A percentile compares a stretch with the other conserved stretches of the same genome.
Evolutionary conservation across 139 green algal species (phyloP).

Genomic region (Chlamydomonas sp.): DNA sequence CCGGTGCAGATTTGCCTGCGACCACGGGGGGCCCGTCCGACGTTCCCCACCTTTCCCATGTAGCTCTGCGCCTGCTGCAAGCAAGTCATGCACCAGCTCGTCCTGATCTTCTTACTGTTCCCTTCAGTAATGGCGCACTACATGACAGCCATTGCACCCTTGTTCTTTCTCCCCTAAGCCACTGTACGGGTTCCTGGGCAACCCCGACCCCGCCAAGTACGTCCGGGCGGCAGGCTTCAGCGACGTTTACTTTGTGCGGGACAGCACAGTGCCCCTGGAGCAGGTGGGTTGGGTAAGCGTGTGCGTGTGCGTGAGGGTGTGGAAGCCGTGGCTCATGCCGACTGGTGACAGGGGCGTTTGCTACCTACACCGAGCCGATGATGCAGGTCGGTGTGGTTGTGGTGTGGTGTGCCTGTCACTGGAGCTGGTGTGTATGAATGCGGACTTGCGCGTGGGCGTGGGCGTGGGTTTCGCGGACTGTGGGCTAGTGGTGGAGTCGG

Average conservation of each 20-base stretch:
- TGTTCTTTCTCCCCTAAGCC: constrained; percentile 48
- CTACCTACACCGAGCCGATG: neutral
- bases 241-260: constrained; percentile 82
- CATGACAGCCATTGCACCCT: neutral
- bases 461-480: too few species aligned
- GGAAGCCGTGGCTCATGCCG: neutral
- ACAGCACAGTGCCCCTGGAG: constrained; percentile 62
- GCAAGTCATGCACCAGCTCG: too few species aligned
- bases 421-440: too few species aligned
- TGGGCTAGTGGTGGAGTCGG: too few species aligned
- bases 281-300: constrained; percentile 50
- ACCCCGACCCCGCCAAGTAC: constrained; percentile 75
- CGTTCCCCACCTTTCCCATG: too few species aligned
- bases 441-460: too few species aligned
- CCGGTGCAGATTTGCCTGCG: neutral
- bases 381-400: too few species aligned
- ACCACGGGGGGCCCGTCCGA: neutral
- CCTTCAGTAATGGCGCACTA: neutral
- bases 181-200: constrained; percentile 80
- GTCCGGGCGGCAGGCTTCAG: constrained; percentile 64
- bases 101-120: too few species aligned
- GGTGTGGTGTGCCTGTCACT: too few species aligned
- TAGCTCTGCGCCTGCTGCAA: too few species aligned
- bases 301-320: neutral
- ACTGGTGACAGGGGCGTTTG: neutral